A percentile compares a stretch with the other conserved stretches of the same genome.
Evolutionary conservation across 139 green algal genomes (phyloP).

Genomic region (Chara braunii): DNA sequence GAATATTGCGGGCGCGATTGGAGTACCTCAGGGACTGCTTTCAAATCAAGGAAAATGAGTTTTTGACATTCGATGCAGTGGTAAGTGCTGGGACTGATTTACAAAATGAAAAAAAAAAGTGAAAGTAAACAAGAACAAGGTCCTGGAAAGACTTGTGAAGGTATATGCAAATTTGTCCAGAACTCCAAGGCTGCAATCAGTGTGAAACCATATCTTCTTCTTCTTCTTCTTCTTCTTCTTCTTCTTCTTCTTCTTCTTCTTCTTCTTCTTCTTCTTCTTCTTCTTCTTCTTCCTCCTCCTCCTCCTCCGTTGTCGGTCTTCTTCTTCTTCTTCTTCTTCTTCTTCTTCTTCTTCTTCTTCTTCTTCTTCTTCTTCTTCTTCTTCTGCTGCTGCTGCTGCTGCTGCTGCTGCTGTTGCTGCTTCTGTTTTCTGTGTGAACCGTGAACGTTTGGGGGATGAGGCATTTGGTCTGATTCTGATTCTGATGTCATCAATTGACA

Average conservation of each 20-base stretch:
- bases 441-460: not conserved
- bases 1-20: slow-evolving; percentile 70
- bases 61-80: slow-evolving; percentile 94
- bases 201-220: not conserved
- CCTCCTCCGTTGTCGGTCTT: no score
- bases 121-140: no score
- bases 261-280: not conserved
- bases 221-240: not conserved
- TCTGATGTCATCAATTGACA: not conserved
- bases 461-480: not conserved
- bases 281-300: not conserved
- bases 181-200: no score
- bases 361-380: not conserved
- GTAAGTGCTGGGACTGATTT: slow-evolving; percentile 5
- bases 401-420: not conserved
- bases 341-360: not conserved
- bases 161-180: no score
- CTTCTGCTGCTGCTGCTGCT: not conserved
- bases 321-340: no score
- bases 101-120: slow-evolving; percentile 24
- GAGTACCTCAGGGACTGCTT: slow-evolving; percentile 82
- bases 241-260: not conserved
- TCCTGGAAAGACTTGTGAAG: no score
- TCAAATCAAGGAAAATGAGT: slow-evolving; percentile 83
- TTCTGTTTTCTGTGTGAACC: not conserved